Conservation (phyloP, 2,329 filamentous ascomycete species). For the Fusarium papillatum region DNA sequence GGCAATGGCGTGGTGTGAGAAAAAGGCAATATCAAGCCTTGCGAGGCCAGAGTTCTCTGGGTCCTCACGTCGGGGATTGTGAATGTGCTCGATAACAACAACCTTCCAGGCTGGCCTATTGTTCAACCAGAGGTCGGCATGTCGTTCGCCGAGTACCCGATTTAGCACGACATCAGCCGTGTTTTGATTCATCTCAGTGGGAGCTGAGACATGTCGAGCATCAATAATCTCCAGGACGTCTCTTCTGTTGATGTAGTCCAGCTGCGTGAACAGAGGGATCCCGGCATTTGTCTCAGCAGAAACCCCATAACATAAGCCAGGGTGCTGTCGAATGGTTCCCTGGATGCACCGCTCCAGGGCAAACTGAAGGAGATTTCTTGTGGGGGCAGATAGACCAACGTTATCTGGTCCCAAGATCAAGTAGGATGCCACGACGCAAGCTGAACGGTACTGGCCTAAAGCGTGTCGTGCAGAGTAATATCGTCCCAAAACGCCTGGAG, state of each 20-base stretch:
- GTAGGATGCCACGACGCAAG: slow-evolving; percentile 14
- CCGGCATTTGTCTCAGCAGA: not conserved
- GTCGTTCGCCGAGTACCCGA: not conserved
- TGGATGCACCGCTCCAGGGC: slow-evolving; percentile 5
- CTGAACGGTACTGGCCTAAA: slow-evolving; percentile 21
- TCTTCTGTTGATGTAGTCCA: not conserved
- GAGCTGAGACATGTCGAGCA: not conserved
- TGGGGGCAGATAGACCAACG: too few species aligned
- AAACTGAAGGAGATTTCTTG: not conserved
- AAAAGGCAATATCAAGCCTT: slow-evolving; percentile 14
- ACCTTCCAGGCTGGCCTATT: slow-evolving; percentile 25
- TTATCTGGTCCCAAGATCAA: not conserved
- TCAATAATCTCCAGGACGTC: slow-evolving; percentile 4
- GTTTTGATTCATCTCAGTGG: rapidly evolving
- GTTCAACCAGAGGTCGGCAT: slow-evolving; percentile 1
- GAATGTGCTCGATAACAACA: not conserved
- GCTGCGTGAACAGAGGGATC: not conserved
- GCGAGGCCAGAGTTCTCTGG: rapidly evolving
- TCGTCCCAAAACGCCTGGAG: slow-evolving; percentile 7
- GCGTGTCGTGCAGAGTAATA: slow-evolving; percentile 20
- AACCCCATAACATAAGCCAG: not conserved
- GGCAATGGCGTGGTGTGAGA: slow-evolving; percentile 23
- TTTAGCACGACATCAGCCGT: not conserved
- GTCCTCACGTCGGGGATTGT: not conserved
- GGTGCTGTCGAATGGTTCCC: slow-evolving; percentile 2